phyloP scores from a whole-genome alignment of 2,329 filamentous ascomycete species.

The Westerdykella ornata region DNA sequence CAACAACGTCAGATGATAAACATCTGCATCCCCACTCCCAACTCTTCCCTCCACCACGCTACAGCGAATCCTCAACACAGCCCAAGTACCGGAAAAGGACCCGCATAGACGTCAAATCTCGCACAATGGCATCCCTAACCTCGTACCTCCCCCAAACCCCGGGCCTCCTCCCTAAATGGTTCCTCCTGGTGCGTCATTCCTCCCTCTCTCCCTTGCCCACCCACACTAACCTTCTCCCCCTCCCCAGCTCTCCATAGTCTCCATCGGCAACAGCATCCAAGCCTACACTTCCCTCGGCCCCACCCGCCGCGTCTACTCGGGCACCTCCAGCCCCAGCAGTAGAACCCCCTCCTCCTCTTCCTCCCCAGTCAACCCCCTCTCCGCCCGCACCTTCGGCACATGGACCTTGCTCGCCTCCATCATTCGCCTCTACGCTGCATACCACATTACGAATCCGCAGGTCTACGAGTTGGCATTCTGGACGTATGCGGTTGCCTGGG shows the following conservation, averaged over 20 bases:
- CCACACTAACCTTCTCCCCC: background rate
- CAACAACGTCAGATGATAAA: background rate
- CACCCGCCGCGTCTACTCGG: slow-evolving; percentile 80
- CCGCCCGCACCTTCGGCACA: slow-evolving; percentile 74
- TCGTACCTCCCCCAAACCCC: slow-evolving; percentile 41
- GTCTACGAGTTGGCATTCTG: slow-evolving; percentile 76
- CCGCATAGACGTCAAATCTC: too few relatives aligned
- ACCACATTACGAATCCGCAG: slow-evolving; percentile 64
- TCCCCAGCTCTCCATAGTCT: slow-evolving; percentile 68
- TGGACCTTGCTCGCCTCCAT: slow-evolving; percentile 77
- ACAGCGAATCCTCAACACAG: background rate
- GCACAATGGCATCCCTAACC: slow-evolving; percentile 27
- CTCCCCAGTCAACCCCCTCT: slow-evolving; percentile 62
- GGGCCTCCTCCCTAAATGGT: slow-evolving; percentile 58
- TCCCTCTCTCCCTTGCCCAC: slow-evolving; percentile 5
- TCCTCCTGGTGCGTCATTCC: slow-evolving; percentile 52
- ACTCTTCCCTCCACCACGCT: background rate
- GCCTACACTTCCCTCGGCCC: slow-evolving; percentile 73
- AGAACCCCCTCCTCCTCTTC: slow-evolving; percentile 41
- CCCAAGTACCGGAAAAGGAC: too few relatives aligned
- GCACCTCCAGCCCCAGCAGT: slow-evolving; percentile 46
- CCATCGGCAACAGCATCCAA: slow-evolving; percentile 78
- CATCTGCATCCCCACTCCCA: background rate
- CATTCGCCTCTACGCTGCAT: slow-evolving; percentile 75
- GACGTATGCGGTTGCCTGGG: slow-evolving; percentile 72